phyloP scores from a whole-genome alignment of 331 rosid species.

The Cucumis variabilis region DNA sequence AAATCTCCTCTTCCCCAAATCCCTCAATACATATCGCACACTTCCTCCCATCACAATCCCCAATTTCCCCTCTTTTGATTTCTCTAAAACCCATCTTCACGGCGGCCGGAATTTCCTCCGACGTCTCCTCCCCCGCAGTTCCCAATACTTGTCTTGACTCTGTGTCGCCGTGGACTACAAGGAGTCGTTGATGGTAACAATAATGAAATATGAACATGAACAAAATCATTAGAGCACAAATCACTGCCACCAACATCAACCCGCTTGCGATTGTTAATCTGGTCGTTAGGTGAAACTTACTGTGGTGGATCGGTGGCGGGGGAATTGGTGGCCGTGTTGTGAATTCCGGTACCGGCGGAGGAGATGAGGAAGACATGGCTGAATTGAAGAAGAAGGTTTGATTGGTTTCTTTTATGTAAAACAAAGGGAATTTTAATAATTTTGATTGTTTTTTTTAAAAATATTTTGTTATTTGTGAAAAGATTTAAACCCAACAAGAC shows the following conservation, averaged over 20 bases:
- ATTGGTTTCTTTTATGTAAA: background rate
- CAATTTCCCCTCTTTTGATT: background rate
- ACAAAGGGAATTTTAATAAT: too few relatives aligned
- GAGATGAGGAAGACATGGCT: background rate
- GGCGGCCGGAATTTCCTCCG: background rate
- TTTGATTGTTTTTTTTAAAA: too few relatives aligned
- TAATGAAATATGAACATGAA: background rate
- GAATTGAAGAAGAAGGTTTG: background rate
- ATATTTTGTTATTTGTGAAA: background rate
- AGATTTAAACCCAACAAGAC: background rate
- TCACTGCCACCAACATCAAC: background rate
- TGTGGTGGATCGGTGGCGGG: background rate
- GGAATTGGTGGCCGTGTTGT: background rate
- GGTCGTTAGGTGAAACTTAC: background rate
- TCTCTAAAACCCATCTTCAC: background rate
- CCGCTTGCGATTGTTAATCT: background rate
- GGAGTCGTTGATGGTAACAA: background rate
- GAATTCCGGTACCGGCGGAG: background rate
- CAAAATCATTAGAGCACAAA: background rate
- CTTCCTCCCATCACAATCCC: background rate
- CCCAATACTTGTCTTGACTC: background rate
- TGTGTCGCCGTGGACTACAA: background rate
- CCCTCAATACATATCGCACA: conserved; percentile 20
- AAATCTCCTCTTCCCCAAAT: background rate
- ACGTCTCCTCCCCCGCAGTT: background rate